phyloP scores from a whole-genome alignment of 2,329 filamentous ascomycete species.

The Ilyonectria destructans region DNA sequence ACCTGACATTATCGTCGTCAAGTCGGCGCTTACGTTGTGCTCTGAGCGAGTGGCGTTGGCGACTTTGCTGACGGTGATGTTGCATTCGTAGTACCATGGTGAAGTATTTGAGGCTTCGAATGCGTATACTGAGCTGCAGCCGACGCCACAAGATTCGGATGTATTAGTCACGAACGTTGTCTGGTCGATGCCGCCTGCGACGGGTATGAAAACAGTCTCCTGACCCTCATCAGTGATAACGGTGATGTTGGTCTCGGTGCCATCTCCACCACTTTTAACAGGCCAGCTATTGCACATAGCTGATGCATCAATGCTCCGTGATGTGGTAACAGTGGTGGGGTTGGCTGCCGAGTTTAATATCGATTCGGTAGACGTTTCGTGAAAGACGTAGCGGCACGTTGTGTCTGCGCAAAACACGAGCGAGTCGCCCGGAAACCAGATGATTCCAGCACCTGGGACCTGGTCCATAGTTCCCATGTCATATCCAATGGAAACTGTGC shows the following conservation, averaged over 20 bases:
- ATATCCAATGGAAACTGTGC: slow-evolving; percentile 55
- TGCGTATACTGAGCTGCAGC: slow-evolving; percentile 43
- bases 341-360: slow-evolving; percentile 28
- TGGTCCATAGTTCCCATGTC: slow-evolving; percentile 35
- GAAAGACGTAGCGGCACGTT: slow-evolving; percentile 57
- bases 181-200: slow-evolving; percentile 35
- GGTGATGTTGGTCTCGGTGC: slow-evolving; percentile 36
- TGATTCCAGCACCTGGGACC: slow-evolving; percentile 50
- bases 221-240: slow-evolving; percentile 16
- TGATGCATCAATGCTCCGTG: slow-evolving; percentile 32
- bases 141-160: slow-evolving; percentile 23
- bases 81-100: slow-evolving; percentile 47
- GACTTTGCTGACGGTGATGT: slow-evolving; percentile 39
- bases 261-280: slow-evolving; percentile 38
- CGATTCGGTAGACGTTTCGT: slow-evolving; percentile 49
- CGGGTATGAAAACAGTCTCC: slow-evolving; percentile 31
- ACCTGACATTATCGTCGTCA: slow-evolving; percentile 39
- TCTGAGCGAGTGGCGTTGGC: slow-evolving; percentile 35
- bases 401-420: slow-evolving; percentile 53
- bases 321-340: slow-evolving; percentile 39
- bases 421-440: slow-evolving; percentile 52
- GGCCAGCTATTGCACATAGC: slow-evolving; percentile 40
- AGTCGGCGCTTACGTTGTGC: slow-evolving; percentile 39
- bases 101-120: slow-evolving; percentile 40
- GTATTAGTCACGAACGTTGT: slow-evolving; percentile 45